phyloP scores from a whole-genome alignment of 2,329 filamentous ascomycete genomes.

The Daldinia sp. region DNA sequence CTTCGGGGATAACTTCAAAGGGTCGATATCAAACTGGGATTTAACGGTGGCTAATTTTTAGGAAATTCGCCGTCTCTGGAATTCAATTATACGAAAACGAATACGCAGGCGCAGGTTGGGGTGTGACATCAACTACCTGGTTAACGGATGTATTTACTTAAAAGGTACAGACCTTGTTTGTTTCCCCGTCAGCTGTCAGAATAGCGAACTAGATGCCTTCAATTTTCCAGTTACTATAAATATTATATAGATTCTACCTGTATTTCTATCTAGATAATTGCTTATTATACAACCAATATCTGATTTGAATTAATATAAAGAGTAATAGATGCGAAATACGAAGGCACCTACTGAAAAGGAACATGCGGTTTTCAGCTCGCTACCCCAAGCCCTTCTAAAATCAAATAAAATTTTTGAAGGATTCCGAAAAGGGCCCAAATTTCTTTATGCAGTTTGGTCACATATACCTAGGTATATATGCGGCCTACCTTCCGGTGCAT shows the following conservation, averaged over 20 bases:
- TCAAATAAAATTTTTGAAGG: neutral
- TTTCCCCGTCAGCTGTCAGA: neutral
- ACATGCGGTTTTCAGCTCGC: neutral
- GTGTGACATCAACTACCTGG: neutral
- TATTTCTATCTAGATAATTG: too few species aligned
- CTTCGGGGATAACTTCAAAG: conserved; percentile 7
- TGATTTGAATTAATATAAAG: neutral
- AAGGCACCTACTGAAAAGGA: neutral
- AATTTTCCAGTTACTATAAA: neutral
- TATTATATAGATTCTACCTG: too few species aligned
- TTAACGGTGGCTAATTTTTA: neutral
- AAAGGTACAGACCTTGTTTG: neutral
- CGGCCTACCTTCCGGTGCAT: neutral
- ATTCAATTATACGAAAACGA: conserved; percentile 5
- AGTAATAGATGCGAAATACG: neutral
- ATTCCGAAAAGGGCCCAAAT: conserved; percentile 1
- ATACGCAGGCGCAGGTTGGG: neutral
- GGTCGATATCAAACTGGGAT: conserved; percentile 1
- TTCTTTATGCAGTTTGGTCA: neutral
- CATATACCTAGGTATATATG: conserved; percentile 2
- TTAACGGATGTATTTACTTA: neutral
- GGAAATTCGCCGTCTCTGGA: neutral
- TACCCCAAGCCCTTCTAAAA: neutral
- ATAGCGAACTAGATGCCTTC: neutral
- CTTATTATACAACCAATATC: too few species aligned